Evolutionary conservation across 345 rosid genomes (phyloP), one percentile per base, ranked within the genome.

Genomic region (Syzygium oleosum): DNA sequence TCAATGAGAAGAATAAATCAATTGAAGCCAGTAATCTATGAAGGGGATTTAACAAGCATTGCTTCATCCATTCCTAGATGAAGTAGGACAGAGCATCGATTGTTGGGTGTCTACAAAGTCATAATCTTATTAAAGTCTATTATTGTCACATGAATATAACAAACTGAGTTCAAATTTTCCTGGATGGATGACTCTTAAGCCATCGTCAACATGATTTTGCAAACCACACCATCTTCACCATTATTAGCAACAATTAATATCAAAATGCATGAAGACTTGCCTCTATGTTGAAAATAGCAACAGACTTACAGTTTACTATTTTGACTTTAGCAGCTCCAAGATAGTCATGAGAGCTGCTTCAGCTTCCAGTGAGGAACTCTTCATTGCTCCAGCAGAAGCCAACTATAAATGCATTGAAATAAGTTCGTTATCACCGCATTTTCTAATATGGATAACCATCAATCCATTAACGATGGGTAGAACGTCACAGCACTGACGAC

Each of bases 401-500:
- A 38, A 43, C 83, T 73, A 73, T 38, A 34, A 73, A 5, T 34
- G 49, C 98, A 96, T 94, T 56, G 95, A 92, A 88, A 95, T 95
- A 85, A 94, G 88, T 88, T 96, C 99, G 65, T 90, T 87, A 12
- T 16, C 68, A 59, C 92, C 92, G 85, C 99, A 96, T 53, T 90
- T 88, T 90, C 96, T 92, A 56, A 95, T 90, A 88, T 90, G 91
- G 87, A 95, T 90, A 59, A 91, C 87, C 94, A 94, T 93, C 8
- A 95, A 92, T 53, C 93, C 94, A 85, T 91, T 90, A 88, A 87
- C 86, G 43, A 90, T 87, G 55, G 94, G 86, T 55, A 92, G 89
- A 84, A 96, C 88, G 31, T 95, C 94, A 85, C 98, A 93, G 90
- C 96, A 95, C 29, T 94, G 95, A 51, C 96, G 94, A 85, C 95